These are phyloP conservation scores for Termitomyces sp. DNA, from an alignment of 768 basidiomycete species.

Conservation along the genomic window DNA sequence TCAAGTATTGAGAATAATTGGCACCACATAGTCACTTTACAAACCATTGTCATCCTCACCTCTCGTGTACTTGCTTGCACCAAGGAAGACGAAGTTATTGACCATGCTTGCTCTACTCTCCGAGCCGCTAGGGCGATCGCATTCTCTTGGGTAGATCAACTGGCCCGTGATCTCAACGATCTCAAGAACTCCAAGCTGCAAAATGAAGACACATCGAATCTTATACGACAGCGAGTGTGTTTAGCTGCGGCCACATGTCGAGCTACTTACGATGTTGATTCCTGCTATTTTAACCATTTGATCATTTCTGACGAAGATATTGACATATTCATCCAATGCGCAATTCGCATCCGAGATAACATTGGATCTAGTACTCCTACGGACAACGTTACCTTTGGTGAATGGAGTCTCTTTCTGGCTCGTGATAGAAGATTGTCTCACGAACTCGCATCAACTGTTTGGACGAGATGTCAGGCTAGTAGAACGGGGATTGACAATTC, in stretches of 20 bases:
- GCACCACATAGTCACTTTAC: slow-evolving; percentile 31
- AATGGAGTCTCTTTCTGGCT: not conserved
- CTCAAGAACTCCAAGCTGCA: not conserved
- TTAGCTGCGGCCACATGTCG: slow-evolving; percentile 9
- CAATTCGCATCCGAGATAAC: slow-evolving; percentile 22
- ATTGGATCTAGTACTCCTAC: not conserved
- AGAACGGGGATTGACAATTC: not conserved
- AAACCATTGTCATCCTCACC: slow-evolving; percentile 32
- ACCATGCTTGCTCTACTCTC: slow-evolving; percentile 26
- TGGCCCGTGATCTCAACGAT: not conserved
- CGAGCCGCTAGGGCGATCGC: slow-evolving; percentile 14
- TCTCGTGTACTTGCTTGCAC: slow-evolving; percentile 33
- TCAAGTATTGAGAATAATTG: slow-evolving; percentile 39
- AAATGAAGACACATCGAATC: not conserved
- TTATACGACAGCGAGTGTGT: slow-evolving; percentile 7
- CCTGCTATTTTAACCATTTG: slow-evolving; percentile 5
- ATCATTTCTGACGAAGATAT: slow-evolving; percentile 25
- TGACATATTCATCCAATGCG: slow-evolving; percentile 21
- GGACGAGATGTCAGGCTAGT: not conserved
- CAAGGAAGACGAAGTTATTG: slow-evolving; percentile 12
- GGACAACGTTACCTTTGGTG: not conserved
- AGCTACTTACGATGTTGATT: slow-evolving; percentile 26
- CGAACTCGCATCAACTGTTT: not conserved
- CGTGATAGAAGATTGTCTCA: not conserved
- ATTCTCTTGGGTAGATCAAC: slow-evolving; percentile 6